Conservation (phyloP, 768 basidiomycete genomes). For the Russula abietina region DNA sequence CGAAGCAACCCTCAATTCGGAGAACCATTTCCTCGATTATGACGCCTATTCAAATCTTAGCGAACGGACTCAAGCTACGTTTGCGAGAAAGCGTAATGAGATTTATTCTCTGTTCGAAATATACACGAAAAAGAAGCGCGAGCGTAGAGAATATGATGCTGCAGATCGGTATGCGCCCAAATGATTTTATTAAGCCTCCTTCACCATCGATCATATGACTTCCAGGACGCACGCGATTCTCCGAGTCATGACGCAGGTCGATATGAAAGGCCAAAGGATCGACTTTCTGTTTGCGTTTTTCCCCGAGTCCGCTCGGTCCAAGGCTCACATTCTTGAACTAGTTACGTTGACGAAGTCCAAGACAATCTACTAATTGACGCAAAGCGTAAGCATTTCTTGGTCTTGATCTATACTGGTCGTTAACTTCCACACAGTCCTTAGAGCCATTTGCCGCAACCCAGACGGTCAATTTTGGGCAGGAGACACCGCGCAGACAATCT, state of each 20-base stretch:
- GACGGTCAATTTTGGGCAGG: slow-evolving; percentile 76
- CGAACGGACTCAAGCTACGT: slow-evolving; percentile 47
- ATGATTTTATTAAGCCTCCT: not conserved
- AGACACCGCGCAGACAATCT: slow-evolving; percentile 72
- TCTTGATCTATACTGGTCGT: no score
- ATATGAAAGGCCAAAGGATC: slow-evolving; percentile 12
- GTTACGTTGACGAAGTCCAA: slow-evolving; percentile 65
- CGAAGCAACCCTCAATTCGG: slow-evolving; percentile 39
- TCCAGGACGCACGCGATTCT: slow-evolving; percentile 20
- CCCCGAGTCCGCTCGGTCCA: not conserved
- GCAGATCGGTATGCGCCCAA: slow-evolving; percentile 48
- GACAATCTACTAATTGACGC: slow-evolving; percentile 65
- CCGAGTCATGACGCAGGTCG: slow-evolving; percentile 2
- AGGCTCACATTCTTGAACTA: slow-evolving; percentile 26
- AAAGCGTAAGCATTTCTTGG: slow-evolving; percentile 38
- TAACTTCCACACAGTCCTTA: slow-evolving; percentile 41
- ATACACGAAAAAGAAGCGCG: slow-evolving; percentile 45
- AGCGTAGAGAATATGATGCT: slow-evolving; percentile 44
- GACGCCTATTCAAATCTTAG: slow-evolving; percentile 35
- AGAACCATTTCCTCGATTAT: slow-evolving; percentile 14
- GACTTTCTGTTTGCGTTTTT: slow-evolving; percentile 4
- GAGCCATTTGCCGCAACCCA: slow-evolving; percentile 53
- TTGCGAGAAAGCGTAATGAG: slow-evolving; percentile 52
- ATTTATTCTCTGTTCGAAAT: slow-evolving; percentile 40
- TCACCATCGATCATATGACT: not conserved